Base-by-base conservation (phyloP, 768 basidiomycete genomes). In the Lactarius indigo region DNA sequence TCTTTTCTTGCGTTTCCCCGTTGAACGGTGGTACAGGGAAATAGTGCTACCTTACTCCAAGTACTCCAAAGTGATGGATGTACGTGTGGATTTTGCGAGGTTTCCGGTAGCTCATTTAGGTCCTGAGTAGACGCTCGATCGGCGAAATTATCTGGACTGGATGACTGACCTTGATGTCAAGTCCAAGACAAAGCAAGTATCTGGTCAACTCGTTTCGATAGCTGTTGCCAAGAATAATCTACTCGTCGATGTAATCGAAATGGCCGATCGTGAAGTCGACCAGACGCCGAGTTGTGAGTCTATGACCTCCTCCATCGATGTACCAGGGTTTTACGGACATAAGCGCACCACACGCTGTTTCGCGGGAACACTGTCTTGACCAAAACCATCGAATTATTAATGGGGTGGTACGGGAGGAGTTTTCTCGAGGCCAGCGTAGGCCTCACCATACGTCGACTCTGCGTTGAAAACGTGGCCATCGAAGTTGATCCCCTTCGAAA, bases 381-480 rank as follows among this genome's bases (percentile, higher is more conserved):
- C 33, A 83, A 82, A 73, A 86, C 88, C 31, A 85, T 94, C 78
- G 92, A 94, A 72, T 77, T 87, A 6, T 87, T 86, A 71, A 92
- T 96, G 86, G 80, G 81, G n/a, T 87, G 85, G 79, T 90, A 93
- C 72, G 92, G 92, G n/a, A 85, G 81, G 72, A 79, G 80, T 1
- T 94, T 93, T 73, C 81, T 96, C 26, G 91, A 94, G 73, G 85
- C 86, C 15, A 91, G 90, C 72, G 83, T 96, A 50, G 93, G 92
- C 6, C 75, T 76, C 31, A 81, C 86, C 52, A 82, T 96, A 55
- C 87, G 90, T 59, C 82, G 83, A 47, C 78, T 96, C 59, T 90
- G 86, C 74, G 75, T 81, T 18, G 91, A 93, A 69, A 87, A 87
- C 73, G 80, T 94, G 68, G 81, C 85, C 26, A 89, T 96, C 62